phyloP scores from a whole-genome alignment of 306 rosid genomes.

The Dalbergia cochinchinensis region DNA sequence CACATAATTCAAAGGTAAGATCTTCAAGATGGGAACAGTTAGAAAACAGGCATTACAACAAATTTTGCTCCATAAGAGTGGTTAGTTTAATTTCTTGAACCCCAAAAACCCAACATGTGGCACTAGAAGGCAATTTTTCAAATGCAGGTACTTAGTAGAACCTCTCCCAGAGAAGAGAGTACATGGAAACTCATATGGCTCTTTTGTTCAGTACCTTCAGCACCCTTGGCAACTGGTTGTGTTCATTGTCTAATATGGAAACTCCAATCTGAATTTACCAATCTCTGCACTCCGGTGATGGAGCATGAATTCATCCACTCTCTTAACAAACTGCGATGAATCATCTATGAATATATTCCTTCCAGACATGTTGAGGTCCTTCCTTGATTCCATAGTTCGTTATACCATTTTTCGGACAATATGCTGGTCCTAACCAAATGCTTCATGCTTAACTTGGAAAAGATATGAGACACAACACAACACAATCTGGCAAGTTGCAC shows the following conservation, averaged over 20 bases:
- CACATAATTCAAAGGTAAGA: background rate
- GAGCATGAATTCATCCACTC: background rate
- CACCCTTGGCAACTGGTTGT: background rate
- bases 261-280: background rate
- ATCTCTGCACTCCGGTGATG: background rate
- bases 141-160: background rate
- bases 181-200: background rate
- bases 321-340: background rate
- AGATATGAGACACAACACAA: background rate
- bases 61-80: background rate
- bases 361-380: background rate
- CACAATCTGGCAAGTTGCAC: background rate
- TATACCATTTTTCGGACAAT: background rate
- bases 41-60: background rate
- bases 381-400: background rate
- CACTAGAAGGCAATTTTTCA: background rate
- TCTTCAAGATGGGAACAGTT: background rate
- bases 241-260: background rate
- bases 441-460: background rate
- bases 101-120: background rate
- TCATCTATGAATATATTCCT: no score
- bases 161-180: background rate
- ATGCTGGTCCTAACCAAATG: background rate
- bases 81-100: background rate
- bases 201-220: background rate